Percentiles rank a stretch among this genome's conserved stretches.
Evolutionary conservation across 768 basidiomycete genomes (phyloP).

Genomic region (Calocybe cyanea): DNA sequence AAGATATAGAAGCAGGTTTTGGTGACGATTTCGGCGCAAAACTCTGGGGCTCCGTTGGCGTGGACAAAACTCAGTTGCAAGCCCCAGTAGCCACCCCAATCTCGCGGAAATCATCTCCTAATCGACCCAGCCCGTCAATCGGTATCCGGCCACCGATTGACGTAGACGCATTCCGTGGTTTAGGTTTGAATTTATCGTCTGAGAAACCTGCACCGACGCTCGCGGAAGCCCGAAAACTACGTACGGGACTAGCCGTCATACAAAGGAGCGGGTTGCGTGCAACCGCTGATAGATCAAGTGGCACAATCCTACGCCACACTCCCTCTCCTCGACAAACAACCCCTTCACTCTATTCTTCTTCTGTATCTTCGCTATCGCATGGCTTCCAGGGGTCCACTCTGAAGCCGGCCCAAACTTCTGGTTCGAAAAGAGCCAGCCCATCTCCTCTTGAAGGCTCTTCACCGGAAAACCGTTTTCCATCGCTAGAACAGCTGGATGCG

Average conservation of each 20-base stretch:
- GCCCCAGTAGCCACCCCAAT: conserved; percentile 15
- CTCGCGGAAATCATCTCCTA: conserved; percentile 7
- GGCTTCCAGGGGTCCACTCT: conserved; percentile 24
- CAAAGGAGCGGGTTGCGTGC: conserved; percentile 28
- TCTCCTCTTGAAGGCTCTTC: conserved; percentile 38
- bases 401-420: conserved; percentile 22
- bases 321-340: conserved; percentile 29
- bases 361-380: conserved; percentile 28
- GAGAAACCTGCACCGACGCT: conserved; percentile 59
- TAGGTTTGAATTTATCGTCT: conserved; percentile 48
- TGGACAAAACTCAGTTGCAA: conserved; percentile 18
- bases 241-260: conserved; percentile 65
- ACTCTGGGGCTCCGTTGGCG: conserved; percentile 51
- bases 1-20: conserved; percentile 40
- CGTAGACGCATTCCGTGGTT: conserved; percentile 78
- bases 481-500: conserved; percentile 79
- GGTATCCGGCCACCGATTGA: conserved; percentile 18
- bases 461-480: conserved; percentile 78
- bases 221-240: conserved; percentile 68
- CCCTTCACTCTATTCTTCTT: conserved; percentile 24
- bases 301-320: conserved; percentile 27
- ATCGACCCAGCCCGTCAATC: conserved; percentile 8
- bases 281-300: conserved; percentile 24
- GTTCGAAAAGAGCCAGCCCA: conserved; percentile 28
- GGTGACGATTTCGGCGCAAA: conserved; percentile 64